A percentile compares a stretch with the other conserved stretches of the same genome.
Evolutionary conservation across 495 filamentous ascomycete species (phyloP).

Genomic region (Xylaria nigripes): DNA sequence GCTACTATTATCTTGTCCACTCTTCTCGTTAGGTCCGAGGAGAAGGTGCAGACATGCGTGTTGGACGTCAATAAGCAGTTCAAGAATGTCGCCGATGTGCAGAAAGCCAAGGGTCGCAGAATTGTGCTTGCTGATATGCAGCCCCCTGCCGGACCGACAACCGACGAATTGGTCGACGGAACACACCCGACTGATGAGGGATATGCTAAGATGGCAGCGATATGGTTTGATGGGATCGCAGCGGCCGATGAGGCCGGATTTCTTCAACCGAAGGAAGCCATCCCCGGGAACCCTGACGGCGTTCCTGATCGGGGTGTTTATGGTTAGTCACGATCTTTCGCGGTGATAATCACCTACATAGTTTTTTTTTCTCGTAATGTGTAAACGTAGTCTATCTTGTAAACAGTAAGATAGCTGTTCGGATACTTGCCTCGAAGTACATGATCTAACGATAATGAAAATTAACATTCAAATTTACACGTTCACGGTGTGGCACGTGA

Average conservation of each 20-base stretch:
- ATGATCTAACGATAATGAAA: too few species aligned
- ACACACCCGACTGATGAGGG: slow-evolving; percentile 43
- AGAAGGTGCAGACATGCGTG: slow-evolving; percentile 21
- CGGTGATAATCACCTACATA: too few species aligned
- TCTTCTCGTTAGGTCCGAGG: slow-evolving; percentile 32
- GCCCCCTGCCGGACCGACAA: slow-evolving; percentile 21
- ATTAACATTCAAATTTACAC: too few species aligned
- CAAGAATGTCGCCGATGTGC: slow-evolving; percentile 22
- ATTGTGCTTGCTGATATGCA: slow-evolving; percentile 45
- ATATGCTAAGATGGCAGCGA: slow-evolving; percentile 44
- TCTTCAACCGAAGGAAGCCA: slow-evolving; percentile 26
- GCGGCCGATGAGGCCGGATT: slow-evolving; percentile 18
- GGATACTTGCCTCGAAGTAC: too few species aligned
- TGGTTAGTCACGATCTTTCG: neutral
- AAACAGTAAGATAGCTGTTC: too few species aligned
- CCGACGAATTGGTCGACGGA: slow-evolving; percentile 33
- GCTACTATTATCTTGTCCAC: slow-evolving; percentile 45
- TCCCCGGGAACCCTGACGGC: slow-evolving; percentile 29
- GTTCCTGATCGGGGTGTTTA: slow-evolving; percentile 11
- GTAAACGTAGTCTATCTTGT: too few species aligned
- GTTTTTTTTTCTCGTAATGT: too few species aligned
- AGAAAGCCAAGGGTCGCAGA: slow-evolving; percentile 23
- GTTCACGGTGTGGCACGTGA: too few species aligned
- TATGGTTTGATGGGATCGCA: slow-evolving; percentile 41
- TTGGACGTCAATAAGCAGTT: slow-evolving; percentile 34